These are phyloP conservation scores for Penicillium sp. DNA, from an alignment of 2,329 filamentous ascomycete species.

Conservation along the genomic window DNA sequence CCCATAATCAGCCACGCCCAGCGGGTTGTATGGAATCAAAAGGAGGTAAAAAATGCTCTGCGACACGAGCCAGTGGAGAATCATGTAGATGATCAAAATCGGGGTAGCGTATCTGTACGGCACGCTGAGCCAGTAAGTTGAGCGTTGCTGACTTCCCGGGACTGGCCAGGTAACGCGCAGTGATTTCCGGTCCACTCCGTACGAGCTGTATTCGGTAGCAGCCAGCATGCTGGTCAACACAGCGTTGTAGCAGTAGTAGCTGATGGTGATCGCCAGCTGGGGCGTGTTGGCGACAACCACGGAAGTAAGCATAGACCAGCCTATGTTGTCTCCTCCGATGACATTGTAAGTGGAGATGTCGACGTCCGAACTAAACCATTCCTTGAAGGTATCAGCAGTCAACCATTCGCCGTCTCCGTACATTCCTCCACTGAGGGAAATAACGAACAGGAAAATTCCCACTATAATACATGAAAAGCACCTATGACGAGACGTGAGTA, in stretches of 20 bases:
- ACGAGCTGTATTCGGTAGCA: constrained; percentile 53
- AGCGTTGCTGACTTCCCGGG: constrained; percentile 42
- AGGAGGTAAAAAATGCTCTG: constrained; percentile 49
- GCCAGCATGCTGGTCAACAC: constrained; percentile 51
- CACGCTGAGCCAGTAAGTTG: constrained; percentile 51
- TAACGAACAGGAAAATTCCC: background rate
- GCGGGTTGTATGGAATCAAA: constrained; percentile 26
- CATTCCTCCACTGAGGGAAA: background rate
- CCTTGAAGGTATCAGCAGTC: background rate
- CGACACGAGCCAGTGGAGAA: constrained; percentile 54
- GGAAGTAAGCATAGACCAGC: background rate
- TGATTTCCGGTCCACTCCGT: constrained; percentile 41
- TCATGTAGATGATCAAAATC: constrained; percentile 32
- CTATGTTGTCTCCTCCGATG: background rate
- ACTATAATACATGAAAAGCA: background rate
- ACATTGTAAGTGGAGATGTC: background rate
- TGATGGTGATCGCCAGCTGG: constrained; percentile 36
- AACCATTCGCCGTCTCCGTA: background rate
- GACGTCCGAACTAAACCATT: background rate
- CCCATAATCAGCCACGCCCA: background rate
- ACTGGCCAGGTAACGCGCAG: constrained; percentile 49
- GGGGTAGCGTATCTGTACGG: constrained; percentile 40
- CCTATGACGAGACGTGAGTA: background rate
- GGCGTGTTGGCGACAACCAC: constrained; percentile 3
- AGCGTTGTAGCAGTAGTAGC: constrained; percentile 41